phyloP scores from a whole-genome alignment of 495 filamentous ascomycete genomes.

The Neurospora sp. region DNA sequence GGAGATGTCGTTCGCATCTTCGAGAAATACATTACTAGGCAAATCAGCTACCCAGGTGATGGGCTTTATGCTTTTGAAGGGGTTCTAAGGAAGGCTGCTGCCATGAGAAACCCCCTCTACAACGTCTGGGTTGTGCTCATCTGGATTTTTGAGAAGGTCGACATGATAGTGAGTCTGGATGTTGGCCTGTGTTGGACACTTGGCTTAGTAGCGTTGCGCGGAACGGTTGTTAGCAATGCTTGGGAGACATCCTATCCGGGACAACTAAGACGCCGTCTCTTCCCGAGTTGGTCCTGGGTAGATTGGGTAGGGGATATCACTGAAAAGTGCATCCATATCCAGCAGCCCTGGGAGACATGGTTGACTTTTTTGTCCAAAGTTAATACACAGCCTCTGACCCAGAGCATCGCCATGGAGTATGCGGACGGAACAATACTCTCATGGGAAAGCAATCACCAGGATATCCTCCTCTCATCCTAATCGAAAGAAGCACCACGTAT shows the following conservation, averaged over 20 bases:
- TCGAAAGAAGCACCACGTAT: background rate
- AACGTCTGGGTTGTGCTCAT: background rate
- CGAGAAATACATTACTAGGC: background rate
- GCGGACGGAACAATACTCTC: accelerated
- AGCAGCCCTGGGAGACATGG: background rate
- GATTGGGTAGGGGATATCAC: background rate
- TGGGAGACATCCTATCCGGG: background rate
- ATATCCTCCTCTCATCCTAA: background rate
- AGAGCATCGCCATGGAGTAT: background rate
- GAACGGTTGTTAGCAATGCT: background rate
- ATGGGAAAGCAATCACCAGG: background rate
- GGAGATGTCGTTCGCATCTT: background rate
- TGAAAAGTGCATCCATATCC: background rate
- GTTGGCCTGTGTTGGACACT: background rate
- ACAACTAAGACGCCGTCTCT: background rate
- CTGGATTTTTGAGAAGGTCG: background rate
- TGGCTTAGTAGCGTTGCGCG: background rate
- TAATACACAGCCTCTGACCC: background rate
- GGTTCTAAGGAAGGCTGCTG: background rate
- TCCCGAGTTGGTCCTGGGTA: background rate
- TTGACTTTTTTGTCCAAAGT: no score
- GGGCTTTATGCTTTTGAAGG: background rate
- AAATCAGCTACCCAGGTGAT: background rate
- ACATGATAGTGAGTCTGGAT: background rate
- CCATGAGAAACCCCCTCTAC: accelerated